Evolutionary conservation across 257 asterid species (phyloP).

Genomic region (Solanum bukasovii): DNA sequence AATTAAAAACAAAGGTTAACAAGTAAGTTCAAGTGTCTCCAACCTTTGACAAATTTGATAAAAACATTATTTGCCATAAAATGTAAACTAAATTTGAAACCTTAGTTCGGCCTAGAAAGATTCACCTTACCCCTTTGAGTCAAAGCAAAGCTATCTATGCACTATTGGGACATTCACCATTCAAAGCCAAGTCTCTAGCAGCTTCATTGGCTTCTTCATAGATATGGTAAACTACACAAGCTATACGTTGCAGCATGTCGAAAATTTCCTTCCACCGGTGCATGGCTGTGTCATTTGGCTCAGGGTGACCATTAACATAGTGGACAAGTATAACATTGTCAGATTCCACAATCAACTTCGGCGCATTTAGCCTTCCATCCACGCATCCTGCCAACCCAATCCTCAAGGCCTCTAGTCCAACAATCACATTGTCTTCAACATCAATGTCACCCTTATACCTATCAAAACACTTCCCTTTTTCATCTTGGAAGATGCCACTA

Average conservation of each 20-base stretch:
- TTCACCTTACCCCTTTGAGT: not conserved
- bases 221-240: not conserved
- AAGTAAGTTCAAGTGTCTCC: not conserved
- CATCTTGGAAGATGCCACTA: not conserved
- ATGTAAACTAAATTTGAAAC: not conserved
- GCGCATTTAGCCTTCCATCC: not conserved
- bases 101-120: not conserved
- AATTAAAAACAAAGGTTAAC: not conserved
- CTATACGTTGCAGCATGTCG: not conserved
- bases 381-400: not conserved
- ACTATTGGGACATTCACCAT: not conserved
- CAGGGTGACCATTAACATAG: not conserved
- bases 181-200: not conserved
- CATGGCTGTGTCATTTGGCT: not conserved
- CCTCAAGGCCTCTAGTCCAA: not conserved
- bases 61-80: not conserved
- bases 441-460: not conserved
- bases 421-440: not conserved
- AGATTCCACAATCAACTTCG: not conserved
- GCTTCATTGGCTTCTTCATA: not conserved
- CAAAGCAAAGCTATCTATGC: not conserved
- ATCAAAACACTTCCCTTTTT: not conserved
- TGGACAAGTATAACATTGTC: not conserved
- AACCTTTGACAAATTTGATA: not conserved
- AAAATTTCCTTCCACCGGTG: not conserved